Evolutionary conservation across 495 filamentous ascomycete species (phyloP).

Genomic region (Evansstolkia leycettana): DNA sequence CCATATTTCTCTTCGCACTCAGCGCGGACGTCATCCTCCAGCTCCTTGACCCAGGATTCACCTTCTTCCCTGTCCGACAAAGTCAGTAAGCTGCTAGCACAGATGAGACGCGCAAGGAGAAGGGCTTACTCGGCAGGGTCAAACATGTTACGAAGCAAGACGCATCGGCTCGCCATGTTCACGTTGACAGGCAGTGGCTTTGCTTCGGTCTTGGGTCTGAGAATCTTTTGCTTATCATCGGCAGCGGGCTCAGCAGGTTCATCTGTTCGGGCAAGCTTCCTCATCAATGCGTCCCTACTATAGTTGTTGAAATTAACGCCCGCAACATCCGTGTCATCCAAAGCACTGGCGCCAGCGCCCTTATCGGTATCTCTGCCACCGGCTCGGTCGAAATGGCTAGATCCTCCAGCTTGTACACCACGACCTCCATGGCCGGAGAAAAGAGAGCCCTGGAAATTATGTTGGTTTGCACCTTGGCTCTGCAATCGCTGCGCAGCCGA

Average conservation of each 20-base stretch:
- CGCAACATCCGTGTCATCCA: slow-evolving; percentile 96
- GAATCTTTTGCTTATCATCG: slow-evolving; percentile 55
- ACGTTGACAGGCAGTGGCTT: slow-evolving; percentile 77
- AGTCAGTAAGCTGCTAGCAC: slow-evolving; percentile 26
- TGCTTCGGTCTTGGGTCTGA: slow-evolving; percentile 68
- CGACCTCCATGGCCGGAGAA: slow-evolving; percentile 89
- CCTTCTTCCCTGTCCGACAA: slow-evolving; percentile 60
- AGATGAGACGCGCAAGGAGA: background rate
- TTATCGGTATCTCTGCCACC: slow-evolving; percentile 87
- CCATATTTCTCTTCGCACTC: slow-evolving; percentile 97
- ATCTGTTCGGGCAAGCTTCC: slow-evolving; percentile 93
- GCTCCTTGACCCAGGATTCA: slow-evolving; percentile 79
- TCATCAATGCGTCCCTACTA: slow-evolving; percentile 93
- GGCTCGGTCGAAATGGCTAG: slow-evolving; percentile 81
- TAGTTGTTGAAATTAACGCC: slow-evolving; percentile 99
- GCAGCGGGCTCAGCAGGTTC: slow-evolving; percentile 52
- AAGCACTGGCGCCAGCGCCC: slow-evolving; percentile 77
- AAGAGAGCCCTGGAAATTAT: slow-evolving; percentile 81
- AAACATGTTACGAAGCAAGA: slow-evolving; percentile 93
- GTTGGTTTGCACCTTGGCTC: slow-evolving; percentile 55
- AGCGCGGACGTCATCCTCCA: slow-evolving; percentile 85
- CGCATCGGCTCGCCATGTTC: slow-evolving; percentile 87
- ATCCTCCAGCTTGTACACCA: slow-evolving; percentile 69
- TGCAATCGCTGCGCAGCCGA: slow-evolving; percentile 88
- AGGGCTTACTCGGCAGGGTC: slow-evolving; percentile 75